These are phyloP conservation scores for Boletus reticuloceps DNA, from an alignment of 768 basidiomycete genomes.

Conservation along the genomic window DNA sequence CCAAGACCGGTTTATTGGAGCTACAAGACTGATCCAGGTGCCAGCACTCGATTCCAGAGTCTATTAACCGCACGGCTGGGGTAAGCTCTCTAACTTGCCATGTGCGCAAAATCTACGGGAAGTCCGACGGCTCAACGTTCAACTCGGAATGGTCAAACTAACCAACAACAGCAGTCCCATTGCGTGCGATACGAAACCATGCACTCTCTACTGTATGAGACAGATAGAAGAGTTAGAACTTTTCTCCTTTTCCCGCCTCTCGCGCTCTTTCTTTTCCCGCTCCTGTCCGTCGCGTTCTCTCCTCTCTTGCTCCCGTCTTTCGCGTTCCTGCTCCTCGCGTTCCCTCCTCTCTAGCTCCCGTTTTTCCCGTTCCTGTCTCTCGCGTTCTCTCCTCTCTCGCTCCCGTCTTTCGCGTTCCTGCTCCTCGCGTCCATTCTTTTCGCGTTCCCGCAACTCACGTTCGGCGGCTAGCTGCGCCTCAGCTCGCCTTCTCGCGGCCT, in stretches of 20 bases:
- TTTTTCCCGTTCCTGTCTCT: neutral
- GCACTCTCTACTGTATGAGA: slow-evolving; percentile 4
- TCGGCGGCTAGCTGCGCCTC: slow-evolving; percentile 20
- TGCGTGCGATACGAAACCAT: too few species aligned
- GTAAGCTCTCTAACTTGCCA: too few species aligned
- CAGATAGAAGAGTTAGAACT: neutral
- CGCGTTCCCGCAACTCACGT: slow-evolving; percentile 5
- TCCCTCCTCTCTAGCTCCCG: neutral
- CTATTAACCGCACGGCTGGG: too few species aligned
- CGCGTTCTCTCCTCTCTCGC: neutral
- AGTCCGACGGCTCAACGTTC: too few species aligned
- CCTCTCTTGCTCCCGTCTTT: neutral
- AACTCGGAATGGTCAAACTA: too few species aligned
- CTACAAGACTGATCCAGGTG: too few species aligned
- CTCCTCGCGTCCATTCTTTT: neutral
- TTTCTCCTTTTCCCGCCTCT: slow-evolving; percentile 4
- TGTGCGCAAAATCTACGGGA: too few species aligned
- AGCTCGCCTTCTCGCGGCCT: slow-evolving; percentile 12
- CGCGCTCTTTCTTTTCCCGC: neutral
- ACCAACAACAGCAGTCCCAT: too few species aligned
- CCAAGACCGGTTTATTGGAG: too few species aligned
- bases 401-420: neutral
- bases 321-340: neutral
- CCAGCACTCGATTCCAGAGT: too few species aligned
- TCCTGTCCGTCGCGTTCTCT: slow-evolving; percentile 7